Conservation (phyloP, 768 basidiomycete species). For the Tulasnella sp. region DNA sequence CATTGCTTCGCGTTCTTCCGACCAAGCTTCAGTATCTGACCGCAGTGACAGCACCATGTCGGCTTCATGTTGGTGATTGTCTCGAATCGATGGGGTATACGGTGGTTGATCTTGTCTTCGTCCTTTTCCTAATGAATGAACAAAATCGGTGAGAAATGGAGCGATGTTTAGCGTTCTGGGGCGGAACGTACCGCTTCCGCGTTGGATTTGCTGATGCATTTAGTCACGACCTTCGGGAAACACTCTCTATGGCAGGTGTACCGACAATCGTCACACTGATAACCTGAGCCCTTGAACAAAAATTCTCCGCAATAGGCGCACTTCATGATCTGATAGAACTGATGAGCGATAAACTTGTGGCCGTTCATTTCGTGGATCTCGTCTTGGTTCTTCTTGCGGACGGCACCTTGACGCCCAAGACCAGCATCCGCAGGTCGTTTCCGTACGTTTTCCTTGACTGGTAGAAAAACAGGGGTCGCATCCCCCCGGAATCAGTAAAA, state of each 20-base stretch:
- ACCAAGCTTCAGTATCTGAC: slow-evolving; percentile 93
- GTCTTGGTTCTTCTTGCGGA: slow-evolving; percentile 95
- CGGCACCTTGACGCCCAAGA: slow-evolving; percentile 93
- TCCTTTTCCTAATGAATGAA: slow-evolving; percentile 62
- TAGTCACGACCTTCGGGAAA: slow-evolving; percentile 97
- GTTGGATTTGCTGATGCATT: slow-evolving; percentile 96
- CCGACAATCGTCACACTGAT: slow-evolving; percentile 98
- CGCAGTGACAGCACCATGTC: slow-evolving; percentile 99
- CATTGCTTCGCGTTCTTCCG: slow-evolving; percentile 95
- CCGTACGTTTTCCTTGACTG: slow-evolving; percentile 96
- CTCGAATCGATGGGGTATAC: slow-evolving; percentile 97
- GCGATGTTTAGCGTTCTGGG: neutral
- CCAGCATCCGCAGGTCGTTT: slow-evolving; percentile 93
- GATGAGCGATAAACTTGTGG: slow-evolving; percentile 92
- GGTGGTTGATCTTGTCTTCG: slow-evolving; percentile 98
- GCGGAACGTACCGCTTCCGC: slow-evolving; percentile 51
- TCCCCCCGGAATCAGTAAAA: neutral
- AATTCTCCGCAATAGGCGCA: slow-evolving; percentile 98
- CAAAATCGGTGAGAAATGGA: neutral
- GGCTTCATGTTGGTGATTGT: slow-evolving; percentile 93
- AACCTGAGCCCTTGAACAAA: slow-evolving; percentile 92
- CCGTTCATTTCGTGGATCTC: slow-evolving; percentile 99
- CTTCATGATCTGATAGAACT: slow-evolving; percentile 97
- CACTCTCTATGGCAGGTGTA: slow-evolving; percentile 99
- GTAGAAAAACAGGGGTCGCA: neutral